Percentiles rank a stretch among this genome's conserved stretches.
These are phyloP conservation scores for Penicillium cosmopolitanum DNA, from an alignment of 495 filamentous ascomycete genomes.

Conservation along the genomic window DNA sequence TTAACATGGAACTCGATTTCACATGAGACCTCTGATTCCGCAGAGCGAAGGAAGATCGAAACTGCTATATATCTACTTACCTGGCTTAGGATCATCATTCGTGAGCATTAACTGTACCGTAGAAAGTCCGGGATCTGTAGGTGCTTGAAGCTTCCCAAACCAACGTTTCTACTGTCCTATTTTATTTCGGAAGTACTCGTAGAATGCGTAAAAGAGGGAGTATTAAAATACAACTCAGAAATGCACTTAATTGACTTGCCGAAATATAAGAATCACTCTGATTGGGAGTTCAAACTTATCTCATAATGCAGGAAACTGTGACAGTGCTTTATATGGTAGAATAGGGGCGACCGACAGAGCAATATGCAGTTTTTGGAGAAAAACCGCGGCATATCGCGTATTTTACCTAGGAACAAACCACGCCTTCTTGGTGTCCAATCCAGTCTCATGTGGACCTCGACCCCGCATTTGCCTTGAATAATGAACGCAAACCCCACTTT, in stretches of 20 bases:
- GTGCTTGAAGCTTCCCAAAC: conserved; percentile 64
- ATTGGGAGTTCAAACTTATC: too few species aligned
- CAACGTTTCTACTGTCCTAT: conserved; percentile 29
- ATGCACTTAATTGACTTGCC: too few species aligned
- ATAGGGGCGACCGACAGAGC: background rate
- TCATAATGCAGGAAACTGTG: background rate
- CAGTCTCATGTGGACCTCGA: conserved; percentile 6
- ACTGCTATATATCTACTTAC: conserved; percentile 35
- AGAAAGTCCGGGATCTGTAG: conserved; percentile 74
- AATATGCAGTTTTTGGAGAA: background rate
- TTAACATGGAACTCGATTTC: too few species aligned
- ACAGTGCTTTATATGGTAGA: too few species aligned
- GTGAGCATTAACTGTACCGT: conserved; percentile 84
- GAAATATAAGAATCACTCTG: too few species aligned
- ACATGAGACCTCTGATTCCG: too few species aligned
- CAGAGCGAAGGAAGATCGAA: background rate
- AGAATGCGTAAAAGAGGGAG: too few species aligned
- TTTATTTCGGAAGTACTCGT: background rate
- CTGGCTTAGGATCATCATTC: conserved; percentile 84
- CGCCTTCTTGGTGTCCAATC: background rate
- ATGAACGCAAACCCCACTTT: background rate
- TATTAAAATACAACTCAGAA: too few species aligned
- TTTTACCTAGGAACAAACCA: background rate
- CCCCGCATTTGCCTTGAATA: conserved; percentile 12
- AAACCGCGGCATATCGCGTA: background rate